Percentiles rank a stretch among this genome's conserved stretches.
phyloP scores from a whole-genome alignment of 768 basidiomycete species.

The Podaxis carcinomalis region DNA sequence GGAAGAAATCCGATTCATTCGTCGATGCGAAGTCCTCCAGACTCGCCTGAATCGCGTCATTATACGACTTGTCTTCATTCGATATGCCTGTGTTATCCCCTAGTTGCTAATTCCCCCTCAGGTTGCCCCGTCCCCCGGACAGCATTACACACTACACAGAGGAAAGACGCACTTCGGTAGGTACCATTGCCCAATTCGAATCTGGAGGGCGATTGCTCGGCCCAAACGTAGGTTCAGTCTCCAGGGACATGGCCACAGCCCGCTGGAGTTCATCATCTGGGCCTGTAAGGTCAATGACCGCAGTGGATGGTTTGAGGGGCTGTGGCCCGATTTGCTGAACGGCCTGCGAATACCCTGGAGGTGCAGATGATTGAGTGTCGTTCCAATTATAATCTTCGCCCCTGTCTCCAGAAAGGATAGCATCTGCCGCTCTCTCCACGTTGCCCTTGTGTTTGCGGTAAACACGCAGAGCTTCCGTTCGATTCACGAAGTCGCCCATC shows the following conservation, averaged over 20 bases:
- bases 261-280: constrained; percentile 14
- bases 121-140: constrained; percentile 3
- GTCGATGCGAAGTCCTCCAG: constrained; percentile 45
- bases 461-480: constrained; percentile 47
- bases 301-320: constrained; percentile 21
- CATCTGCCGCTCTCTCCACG: constrained; percentile 50
- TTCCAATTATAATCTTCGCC: constrained; percentile 28
- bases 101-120: constrained; percentile 25
- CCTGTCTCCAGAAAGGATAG: constrained; percentile 48
- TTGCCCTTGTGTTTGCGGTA: constrained; percentile 59
- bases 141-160: neutral
- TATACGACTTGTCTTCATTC: constrained; percentile 59
- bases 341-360: constrained; percentile 19
- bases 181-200: constrained; percentile 67
- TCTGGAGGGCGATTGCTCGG: constrained; percentile 60
- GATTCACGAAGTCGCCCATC: constrained; percentile 28
- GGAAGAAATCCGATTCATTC: constrained; percentile 47
- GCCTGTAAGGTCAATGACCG: constrained; percentile 57
- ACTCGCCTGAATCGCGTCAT: constrained; percentile 70
- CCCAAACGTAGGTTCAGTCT: constrained; percentile 41
- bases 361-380: constrained; percentile 10
- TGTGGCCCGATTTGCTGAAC: constrained; percentile 16
- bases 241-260: constrained; percentile 27
- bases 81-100: constrained; percentile 26
- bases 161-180: constrained; percentile 49